Conservation (phyloP, 176 grass and related monocot species). For the Oryza meridionalis region DNA sequence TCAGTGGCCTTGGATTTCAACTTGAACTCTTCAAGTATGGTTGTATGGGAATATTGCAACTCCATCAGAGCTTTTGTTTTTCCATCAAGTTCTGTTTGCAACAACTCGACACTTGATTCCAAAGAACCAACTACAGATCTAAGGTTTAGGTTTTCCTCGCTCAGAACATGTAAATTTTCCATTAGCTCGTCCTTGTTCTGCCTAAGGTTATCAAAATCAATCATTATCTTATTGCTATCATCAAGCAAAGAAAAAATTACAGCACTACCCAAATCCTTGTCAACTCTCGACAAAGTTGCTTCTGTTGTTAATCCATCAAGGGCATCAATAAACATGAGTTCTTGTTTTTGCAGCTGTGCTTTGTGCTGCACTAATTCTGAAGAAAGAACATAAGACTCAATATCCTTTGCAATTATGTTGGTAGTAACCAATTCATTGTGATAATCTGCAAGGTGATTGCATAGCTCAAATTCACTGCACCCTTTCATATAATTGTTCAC, state of each 20-base stretch:
- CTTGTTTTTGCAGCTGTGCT: slow-evolving; percentile 43
- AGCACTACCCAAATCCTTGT: slow-evolving; percentile 47
- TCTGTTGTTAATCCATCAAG: slow-evolving; percentile 61
- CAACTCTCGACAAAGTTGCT: slow-evolving; percentile 65
- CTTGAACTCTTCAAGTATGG: slow-evolving; percentile 50
- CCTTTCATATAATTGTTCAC: slow-evolving; percentile 27
- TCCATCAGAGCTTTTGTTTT: slow-evolving; percentile 53
- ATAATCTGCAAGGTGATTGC: slow-evolving; percentile 41
- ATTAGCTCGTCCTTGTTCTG: slow-evolving; percentile 37
- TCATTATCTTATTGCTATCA: slow-evolving; percentile 49
- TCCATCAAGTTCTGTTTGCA: slow-evolving; percentile 53
- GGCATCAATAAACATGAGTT: slow-evolving; percentile 39
- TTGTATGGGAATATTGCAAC: slow-evolving; percentile 45
- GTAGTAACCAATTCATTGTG: slow-evolving; percentile 51
- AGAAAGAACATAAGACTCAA: slow-evolving; percentile 59
- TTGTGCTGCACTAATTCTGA: slow-evolving; percentile 50
- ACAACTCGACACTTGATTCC: slow-evolving; percentile 47
- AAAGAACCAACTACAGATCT: slow-evolving; percentile 47
- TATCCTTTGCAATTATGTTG: slow-evolving; percentile 54
- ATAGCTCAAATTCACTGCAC: slow-evolving; percentile 51
- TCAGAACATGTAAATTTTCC: slow-evolving; percentile 32
- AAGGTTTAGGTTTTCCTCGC: slow-evolving; percentile 54
- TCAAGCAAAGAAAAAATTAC: slow-evolving; percentile 50
- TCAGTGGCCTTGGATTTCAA: slow-evolving; percentile 47
- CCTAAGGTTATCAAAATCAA: slow-evolving; percentile 40